Evolutionary conservation across 1,284 basidiomycete genomes (phyloP).

Genomic region (Ceratobasidium sp.): DNA sequence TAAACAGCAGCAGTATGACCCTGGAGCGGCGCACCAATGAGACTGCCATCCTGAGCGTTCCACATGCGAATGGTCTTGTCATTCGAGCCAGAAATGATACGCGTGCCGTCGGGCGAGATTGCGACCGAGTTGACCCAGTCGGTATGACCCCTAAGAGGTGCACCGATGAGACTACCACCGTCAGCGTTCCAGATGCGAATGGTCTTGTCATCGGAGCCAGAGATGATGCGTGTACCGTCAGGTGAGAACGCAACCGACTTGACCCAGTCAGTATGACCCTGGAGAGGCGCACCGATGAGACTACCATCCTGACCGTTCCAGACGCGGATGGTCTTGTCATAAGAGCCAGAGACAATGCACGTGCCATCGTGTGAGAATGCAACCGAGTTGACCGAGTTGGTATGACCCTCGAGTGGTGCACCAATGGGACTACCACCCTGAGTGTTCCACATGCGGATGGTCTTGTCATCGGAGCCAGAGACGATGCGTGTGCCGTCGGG

Average conservation of each 20-base stretch:
- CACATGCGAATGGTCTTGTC: conserved; percentile 24
- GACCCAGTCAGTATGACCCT: conserved; percentile 30
- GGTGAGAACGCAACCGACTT: conserved; percentile 25
- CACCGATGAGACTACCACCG: not conserved
- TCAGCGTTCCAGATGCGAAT: conserved; percentile 18
- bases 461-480: conserved; percentile 2
- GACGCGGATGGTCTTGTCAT: conserved; percentile 17
- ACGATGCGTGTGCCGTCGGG: not conserved
- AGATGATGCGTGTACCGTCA: conserved; percentile 16
- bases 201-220: conserved; percentile 20
- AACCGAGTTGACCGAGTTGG: not conserved
- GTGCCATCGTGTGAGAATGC: conserved; percentile 35
- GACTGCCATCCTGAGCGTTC: not conserved
- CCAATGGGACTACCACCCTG: not conserved
- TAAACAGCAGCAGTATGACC: not conserved
- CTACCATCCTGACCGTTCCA: conserved; percentile 22
- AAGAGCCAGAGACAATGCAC: conserved; percentile 15
- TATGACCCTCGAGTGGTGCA: conserved; percentile 7
- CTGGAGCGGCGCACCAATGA: not conserved
- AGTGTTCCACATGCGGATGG: not conserved
- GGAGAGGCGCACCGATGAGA: not conserved
- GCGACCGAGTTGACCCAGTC: not conserved
- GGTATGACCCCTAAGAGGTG: not conserved
- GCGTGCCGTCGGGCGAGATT: conserved; percentile 18
- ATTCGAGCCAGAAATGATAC: not conserved